These are phyloP conservation scores for Clarkia xantiana DNA, from an alignment of 345 rosid genomes.

Conservation along the genomic window DNA sequence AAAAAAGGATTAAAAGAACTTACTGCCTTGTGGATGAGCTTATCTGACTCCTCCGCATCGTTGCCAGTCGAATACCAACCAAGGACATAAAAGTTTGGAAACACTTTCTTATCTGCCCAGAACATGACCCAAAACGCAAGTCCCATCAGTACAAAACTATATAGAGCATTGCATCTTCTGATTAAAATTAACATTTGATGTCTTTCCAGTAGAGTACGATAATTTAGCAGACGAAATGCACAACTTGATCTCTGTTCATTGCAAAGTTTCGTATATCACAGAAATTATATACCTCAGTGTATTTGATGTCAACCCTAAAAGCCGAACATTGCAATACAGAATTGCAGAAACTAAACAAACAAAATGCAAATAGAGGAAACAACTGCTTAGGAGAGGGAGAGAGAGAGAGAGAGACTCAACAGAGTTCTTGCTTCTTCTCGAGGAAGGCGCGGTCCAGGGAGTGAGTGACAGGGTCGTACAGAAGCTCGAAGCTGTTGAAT, in stretches of 20 bases:
- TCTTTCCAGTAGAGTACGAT: too few relatives aligned
- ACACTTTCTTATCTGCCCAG: conserved; percentile 71
- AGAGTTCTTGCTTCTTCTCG: conserved; percentile 95
- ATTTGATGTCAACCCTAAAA: too few relatives aligned
- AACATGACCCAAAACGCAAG: too few relatives aligned
- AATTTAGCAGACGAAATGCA: too few relatives aligned
- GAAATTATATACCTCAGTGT: too few relatives aligned
- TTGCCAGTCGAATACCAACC: conserved; percentile 97
- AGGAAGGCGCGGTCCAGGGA: conserved; percentile 83
- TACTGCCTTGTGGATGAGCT: conserved; percentile 89
- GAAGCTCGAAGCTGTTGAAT: conserved; percentile 94
- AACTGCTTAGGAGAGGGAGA: background rate
- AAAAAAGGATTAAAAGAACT: conserved; percentile 10
- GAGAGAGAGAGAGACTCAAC: conserved; percentile 17
- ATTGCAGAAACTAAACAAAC: too few relatives aligned
- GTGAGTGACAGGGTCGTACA: conserved; percentile 48
- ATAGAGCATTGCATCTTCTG: too few relatives aligned
- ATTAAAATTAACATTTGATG: too few relatives aligned
- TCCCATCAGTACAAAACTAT: too few relatives aligned
- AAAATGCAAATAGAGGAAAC: background rate
- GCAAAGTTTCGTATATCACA: too few relatives aligned
- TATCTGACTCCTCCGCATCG: conserved; percentile 79
- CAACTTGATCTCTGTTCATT: too few relatives aligned
- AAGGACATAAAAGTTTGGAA: conserved; percentile 68
- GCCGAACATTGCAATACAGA: too few relatives aligned